phyloP scores from a whole-genome alignment of 2,329 filamentous ascomycete genomes.

The Xylaria arbuscula region DNA sequence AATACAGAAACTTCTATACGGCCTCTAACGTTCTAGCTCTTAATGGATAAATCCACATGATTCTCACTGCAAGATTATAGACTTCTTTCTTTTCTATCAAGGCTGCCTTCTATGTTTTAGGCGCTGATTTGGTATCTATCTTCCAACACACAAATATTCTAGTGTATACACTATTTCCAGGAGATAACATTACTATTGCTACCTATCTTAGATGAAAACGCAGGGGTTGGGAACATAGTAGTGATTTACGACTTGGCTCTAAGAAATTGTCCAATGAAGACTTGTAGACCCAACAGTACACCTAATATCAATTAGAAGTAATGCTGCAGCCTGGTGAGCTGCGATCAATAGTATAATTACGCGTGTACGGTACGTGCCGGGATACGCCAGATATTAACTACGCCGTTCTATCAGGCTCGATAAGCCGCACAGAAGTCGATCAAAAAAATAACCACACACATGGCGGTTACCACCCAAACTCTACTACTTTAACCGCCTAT shows the following conservation, averaged over 20 bases:
- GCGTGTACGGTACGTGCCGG: background rate
- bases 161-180: background rate
- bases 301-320: background rate
- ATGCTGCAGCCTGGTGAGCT: background rate
- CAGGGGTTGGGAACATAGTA: background rate
- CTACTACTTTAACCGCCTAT: no score
- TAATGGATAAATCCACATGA: background rate
- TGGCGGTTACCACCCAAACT: no score
- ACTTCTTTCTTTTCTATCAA: no score
- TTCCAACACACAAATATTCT: background rate
- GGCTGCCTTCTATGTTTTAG: background rate
- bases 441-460: no score
- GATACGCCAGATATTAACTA: background rate
- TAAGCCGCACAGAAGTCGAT: no score
- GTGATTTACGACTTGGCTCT: background rate
- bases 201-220: background rate
- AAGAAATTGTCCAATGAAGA: background rate
- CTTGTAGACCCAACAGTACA: background rate
- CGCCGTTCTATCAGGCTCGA: background rate
- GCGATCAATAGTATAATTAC: background rate
- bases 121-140: background rate
- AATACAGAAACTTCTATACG: background rate
- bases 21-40: background rate
- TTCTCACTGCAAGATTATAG: background rate
- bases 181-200: background rate